Evolutionary conservation across 1,284 basidiomycete genomes (phyloP), one percentile per base, ranked within the genome.

Genomic region (Leccinum fuscescens): DNA sequence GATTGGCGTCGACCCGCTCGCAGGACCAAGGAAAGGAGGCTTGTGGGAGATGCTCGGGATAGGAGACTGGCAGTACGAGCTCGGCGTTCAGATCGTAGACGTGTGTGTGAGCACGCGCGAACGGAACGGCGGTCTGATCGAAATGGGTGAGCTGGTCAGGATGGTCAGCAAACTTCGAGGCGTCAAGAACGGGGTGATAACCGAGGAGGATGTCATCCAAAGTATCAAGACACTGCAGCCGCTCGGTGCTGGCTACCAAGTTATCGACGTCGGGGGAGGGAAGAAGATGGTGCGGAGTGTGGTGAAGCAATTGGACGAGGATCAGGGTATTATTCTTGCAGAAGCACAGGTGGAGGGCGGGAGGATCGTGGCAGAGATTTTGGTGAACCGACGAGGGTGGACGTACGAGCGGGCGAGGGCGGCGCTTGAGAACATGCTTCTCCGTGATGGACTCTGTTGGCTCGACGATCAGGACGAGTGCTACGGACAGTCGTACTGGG

Each of bases 1-100:
- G 14, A 92, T 99, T 59, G 95, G 94, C 29, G 93, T 99, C 17
- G 97, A 99, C 73, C 96, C 97, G 0, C 83, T 99, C 17, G 91
- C 92, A 2, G 92, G 92, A 1, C 90, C 90, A 0, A 78, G 89
- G 24, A 88, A 88, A 63, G 91, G 91, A n/a, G 87, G 94, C 3
- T 95, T 92, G 90, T 93, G 91, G 22, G 95, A 94, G 71, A 78
- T 94, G 69, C 82, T 98, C 15, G 93, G 93, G 0, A 74, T 92
- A 55, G 88, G 93, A 6, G 37, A 99, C 73, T 99, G 94, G 93
- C 91, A 95, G 69, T 93, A 94, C 73, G 96, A 97, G 69, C 84
- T 99, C 1, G 94, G 94, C 3, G 93, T 98, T 27, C 96, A 99
- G 79, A 91, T 99, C 64, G 94, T 99, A 54, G 96, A 99, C 72